Base-by-base conservation (phyloP, 2,329 filamentous ascomycete genomes). In the Westerdykella sp. region DNA sequence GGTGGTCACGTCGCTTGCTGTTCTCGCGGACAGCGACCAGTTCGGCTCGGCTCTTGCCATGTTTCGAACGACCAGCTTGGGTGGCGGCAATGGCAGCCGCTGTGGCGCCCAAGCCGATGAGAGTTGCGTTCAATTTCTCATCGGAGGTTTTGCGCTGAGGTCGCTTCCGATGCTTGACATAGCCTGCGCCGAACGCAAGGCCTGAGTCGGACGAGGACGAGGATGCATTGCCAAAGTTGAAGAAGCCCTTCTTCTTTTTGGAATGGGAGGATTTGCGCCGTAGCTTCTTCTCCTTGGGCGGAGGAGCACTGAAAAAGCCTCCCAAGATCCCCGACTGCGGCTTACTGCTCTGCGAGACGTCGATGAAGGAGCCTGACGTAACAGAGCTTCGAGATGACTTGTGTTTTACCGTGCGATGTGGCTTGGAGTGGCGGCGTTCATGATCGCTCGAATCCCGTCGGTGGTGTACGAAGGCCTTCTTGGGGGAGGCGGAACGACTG, bases 311-410 rank as follows among this genome's bases (percentile, higher is more conserved):
- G 43, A 88, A 69, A 42, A 80, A 73, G 32, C 81, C 78, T 47
- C 76, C 73, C 34, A 71, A 68, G 25, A 69, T 59, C 22, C 60
- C 59, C 16, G 58, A 52, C 42, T 73, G 69, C 6, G 70, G 71
- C 45, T 68, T 72, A 41, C 73, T 72, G 37, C 72, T 69, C 32
- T 74, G 74, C 39, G 83, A 85, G 41, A 87, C 81, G 55, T 87
- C 83, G 42, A 86, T 66, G 43, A 81, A 73, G 1, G 81, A 84
- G 13, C 74, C 75, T 13, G 75, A 77, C 34, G 75, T 75, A 10
- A 58, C 45, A 30, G 64, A 66, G 50, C 63, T 66, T 38, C 60
- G 56, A 31, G 63, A 66, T 13, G 57, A 57, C 34, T 62, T 64
- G 42, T 49, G 57, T 31, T 54, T 23, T 9, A 35, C 52, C 7